phyloP scores from a whole-genome alignment of 768 basidiomycete species.

The Sarcodon aspratus region DNA sequence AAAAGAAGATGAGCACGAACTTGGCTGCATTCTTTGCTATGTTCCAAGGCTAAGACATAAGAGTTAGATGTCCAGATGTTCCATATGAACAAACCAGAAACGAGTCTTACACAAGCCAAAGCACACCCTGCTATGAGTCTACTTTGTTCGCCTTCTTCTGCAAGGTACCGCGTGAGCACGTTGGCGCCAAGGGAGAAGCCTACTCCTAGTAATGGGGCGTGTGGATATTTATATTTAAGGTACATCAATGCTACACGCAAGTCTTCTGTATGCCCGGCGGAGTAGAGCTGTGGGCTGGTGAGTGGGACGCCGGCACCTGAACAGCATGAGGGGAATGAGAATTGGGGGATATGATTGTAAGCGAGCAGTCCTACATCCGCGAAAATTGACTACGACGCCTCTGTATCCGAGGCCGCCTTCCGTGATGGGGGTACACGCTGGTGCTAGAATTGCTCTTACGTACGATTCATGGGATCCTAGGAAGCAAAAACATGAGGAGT shows the following conservation, averaged over 20 bases:
- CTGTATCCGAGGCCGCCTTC: constrained; percentile 88
- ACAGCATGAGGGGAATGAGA: constrained; percentile 7
- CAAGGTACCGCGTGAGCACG: constrained; percentile 81
- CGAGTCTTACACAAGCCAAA: constrained; percentile 58
- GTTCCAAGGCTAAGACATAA: constrained; percentile 35
- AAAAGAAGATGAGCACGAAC: constrained; percentile 7
- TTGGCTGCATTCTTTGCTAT: constrained; percentile 20
- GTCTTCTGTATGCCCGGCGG: constrained; percentile 86
- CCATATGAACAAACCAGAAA: constrained; percentile 4
- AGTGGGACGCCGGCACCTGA: constrained; percentile 78
- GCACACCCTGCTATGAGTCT: constrained; percentile 57
- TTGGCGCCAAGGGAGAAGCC: constrained; percentile 94
- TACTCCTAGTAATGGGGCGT: constrained; percentile 73
- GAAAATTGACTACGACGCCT: constrained; percentile 84
- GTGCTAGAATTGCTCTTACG: constrained; percentile 70
- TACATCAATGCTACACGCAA: constrained; percentile 72
- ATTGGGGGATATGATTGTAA: neutral
- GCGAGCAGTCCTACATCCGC: constrained; percentile 56
- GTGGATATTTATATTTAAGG: constrained; percentile 60
- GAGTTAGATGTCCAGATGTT: neutral
- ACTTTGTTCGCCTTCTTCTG: constrained; percentile 62
- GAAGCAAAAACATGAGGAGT: constrained; percentile 1
- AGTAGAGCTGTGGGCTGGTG: constrained; percentile 76
- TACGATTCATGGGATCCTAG: constrained; percentile 85
- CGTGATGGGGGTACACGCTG: constrained; percentile 54